These are phyloP conservation scores for Malus sieversii DNA, from an alignment of 306 rosid species.

Conservation along the genomic window DNA sequence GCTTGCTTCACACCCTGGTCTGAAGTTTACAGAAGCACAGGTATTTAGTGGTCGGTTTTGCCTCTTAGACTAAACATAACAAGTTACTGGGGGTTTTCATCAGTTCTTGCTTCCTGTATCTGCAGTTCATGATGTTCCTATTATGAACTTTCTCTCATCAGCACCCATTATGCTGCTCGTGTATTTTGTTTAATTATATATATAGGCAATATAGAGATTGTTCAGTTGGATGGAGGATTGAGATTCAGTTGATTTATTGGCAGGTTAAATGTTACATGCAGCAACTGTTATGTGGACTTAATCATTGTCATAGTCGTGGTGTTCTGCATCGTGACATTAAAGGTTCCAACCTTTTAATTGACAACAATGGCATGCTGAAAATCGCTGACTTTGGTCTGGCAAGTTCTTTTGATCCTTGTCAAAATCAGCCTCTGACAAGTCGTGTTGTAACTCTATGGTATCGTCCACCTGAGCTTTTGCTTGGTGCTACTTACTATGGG, in stretches of 20 bases:
- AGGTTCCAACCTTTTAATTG: constrained; percentile 91
- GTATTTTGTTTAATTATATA: not conserved
- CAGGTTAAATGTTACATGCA: constrained; percentile 96
- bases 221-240: not conserved
- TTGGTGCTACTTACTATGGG: constrained; percentile 87
- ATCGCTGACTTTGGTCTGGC: constrained; percentile 94
- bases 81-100: not conserved
- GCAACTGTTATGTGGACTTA: constrained; percentile 77
- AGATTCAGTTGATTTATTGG: constrained; percentile 25
- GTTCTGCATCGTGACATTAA: constrained; percentile 88
- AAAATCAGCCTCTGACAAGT: constrained; percentile 74
- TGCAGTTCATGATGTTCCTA: not conserved
- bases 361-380: constrained; percentile 71
- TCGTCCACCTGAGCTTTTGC: constrained; percentile 90
- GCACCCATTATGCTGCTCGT: not conserved
- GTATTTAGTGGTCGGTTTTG: constrained; percentile 27
- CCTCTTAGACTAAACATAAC: not conserved
- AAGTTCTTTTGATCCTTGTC: constrained; percentile 68
- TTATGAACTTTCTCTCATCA: not conserved
- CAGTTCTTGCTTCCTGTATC: not conserved
- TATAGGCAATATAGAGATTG: not conserved
- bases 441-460: constrained; percentile 97
- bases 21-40: constrained; percentile 88
- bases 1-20: constrained; percentile 86
- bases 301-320: constrained; percentile 82